phyloP scores from a whole-genome alignment of 192 early-diverging fungal species.

The Phlyctochytrium bullatum region DNA sequence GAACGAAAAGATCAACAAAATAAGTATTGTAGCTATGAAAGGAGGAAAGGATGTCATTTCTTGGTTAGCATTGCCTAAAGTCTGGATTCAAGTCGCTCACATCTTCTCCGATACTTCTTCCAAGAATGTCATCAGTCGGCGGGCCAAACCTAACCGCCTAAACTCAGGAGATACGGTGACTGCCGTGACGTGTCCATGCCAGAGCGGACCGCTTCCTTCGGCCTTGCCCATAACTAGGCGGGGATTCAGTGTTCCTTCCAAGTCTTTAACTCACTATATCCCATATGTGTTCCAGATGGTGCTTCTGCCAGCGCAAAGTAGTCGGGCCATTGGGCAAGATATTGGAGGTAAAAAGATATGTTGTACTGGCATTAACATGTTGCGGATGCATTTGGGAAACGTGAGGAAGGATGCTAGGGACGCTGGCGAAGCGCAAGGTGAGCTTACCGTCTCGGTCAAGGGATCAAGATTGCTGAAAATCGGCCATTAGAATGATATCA shows the following conservation, averaged over 20 bases:
- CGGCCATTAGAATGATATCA: not conserved
- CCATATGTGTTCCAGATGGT: conserved; percentile 70
- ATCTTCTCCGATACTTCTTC: conserved; percentile 89
- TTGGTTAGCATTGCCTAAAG: not conserved
- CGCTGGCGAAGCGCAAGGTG: too few relatives aligned
- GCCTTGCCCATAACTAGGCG: conserved; percentile 88
- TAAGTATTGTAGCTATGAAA: conserved; percentile 70
- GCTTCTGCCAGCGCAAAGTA: conserved; percentile 84
- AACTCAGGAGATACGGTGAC: conserved; percentile 95
- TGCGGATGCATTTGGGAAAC: not conserved
- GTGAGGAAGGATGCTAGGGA: not conserved
- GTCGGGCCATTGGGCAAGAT: conserved; percentile 92
- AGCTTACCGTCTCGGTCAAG: conserved; percentile 85
- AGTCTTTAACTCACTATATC: conserved; percentile 80
- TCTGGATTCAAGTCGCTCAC: conserved; percentile 25
- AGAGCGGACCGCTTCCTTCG: conserved; percentile 80
- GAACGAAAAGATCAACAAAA: conserved; percentile 96
- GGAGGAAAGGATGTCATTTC: not conserved
- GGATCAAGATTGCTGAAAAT: conserved; percentile 78
- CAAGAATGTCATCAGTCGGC: conserved; percentile 82
- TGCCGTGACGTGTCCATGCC: conserved; percentile 99
- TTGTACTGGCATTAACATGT: conserved; percentile 67
- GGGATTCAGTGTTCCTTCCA: not conserved
- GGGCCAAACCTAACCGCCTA: conserved; percentile 85
- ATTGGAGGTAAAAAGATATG: conserved; percentile 89